These are phyloP conservation scores for Boletus rubroflammeus DNA, from an alignment of 768 basidiomycete species.

Conservation along the genomic window DNA sequence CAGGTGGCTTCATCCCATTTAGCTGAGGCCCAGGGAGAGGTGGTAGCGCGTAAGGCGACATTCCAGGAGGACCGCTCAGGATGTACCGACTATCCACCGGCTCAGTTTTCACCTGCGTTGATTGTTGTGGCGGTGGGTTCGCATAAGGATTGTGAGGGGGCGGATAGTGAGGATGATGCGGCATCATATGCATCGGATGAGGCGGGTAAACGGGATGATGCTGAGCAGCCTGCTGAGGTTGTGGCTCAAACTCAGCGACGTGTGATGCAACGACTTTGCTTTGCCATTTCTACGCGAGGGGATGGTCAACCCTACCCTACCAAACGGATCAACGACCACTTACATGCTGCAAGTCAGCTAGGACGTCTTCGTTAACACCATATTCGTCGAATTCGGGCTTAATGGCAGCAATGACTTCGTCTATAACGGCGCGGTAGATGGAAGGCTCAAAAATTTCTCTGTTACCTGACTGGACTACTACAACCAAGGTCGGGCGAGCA, in stretches of 20 bases:
- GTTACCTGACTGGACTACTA: conserved; percentile 56
- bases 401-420: conserved; percentile 88
- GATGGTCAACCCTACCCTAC: conserved; percentile 9
- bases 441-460: conserved; percentile 67
- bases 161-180: conserved; percentile 52
- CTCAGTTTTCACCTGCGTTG: conserved; percentile 66
- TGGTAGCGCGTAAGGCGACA: conserved; percentile 53
- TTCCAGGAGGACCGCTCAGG: conserved; percentile 41
- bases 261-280: conserved; percentile 89
- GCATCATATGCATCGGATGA: conserved; percentile 61
- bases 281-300: conserved; percentile 82
- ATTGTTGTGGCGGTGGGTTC: conserved; percentile 31
- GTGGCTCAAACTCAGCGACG: conserved; percentile 88
- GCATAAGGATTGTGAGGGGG: conserved; percentile 50
- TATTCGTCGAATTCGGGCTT: conserved; percentile 96
- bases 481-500: conserved; percentile 58
- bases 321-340: conserved; percentile 37
- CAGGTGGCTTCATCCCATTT: conserved; percentile 47
- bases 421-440: conserved; percentile 92
- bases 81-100: conserved; percentile 70
- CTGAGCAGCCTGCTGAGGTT: conserved; percentile 42
- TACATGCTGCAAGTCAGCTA: conserved; percentile 86
- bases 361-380: conserved; percentile 87
- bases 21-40: conserved; percentile 63
- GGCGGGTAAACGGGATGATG: conserved; percentile 55